A percentile compares a stretch with the other conserved stretches of the same genome.
Conservation (phyloP, 306 rosid species). For the Inga oerstediana region DNA sequence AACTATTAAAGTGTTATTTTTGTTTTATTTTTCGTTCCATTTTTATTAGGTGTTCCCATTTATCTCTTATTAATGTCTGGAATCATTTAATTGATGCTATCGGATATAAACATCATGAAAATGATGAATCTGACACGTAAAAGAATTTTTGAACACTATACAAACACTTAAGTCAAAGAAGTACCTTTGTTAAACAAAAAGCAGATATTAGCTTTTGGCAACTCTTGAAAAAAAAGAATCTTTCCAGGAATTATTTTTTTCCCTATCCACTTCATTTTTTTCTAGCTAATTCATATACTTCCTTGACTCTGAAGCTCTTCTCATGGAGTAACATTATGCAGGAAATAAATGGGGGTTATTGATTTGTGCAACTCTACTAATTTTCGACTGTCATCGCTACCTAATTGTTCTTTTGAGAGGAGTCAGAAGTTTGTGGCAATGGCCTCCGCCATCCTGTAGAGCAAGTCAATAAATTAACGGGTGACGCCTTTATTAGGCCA, state of each 20-base stretch:
- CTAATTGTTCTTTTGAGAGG: slow-evolving; percentile 42
- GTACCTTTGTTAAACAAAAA: no score
- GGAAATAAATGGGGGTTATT: slow-evolving; percentile 64
- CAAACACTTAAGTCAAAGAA: neutral
- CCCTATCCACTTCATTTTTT: neutral
- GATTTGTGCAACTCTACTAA: slow-evolving; percentile 41
- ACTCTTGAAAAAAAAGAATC: neutral
- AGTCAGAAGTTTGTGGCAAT: slow-evolving; percentile 51
- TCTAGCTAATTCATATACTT: neutral
- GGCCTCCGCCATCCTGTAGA: slow-evolving; percentile 63
- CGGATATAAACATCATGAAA: neutral
- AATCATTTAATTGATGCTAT: neutral
- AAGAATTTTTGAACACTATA: neutral
- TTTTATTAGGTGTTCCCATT: neutral
- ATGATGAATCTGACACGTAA: neutral
- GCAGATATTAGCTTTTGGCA: neutral
- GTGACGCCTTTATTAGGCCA: slow-evolving; percentile 89
- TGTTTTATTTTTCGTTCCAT: neutral
- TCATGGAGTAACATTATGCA: no score
- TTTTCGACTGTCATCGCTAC: slow-evolving; percentile 35
- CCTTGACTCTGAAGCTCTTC: no score
- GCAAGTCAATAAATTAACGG: slow-evolving; percentile 54
- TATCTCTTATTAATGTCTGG: neutral
- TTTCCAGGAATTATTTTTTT: neutral
- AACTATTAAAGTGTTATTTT: neutral